phyloP scores from a whole-genome alignment of 192 early-diverging fungal species.

The Linnemannia hyalina region DNA sequence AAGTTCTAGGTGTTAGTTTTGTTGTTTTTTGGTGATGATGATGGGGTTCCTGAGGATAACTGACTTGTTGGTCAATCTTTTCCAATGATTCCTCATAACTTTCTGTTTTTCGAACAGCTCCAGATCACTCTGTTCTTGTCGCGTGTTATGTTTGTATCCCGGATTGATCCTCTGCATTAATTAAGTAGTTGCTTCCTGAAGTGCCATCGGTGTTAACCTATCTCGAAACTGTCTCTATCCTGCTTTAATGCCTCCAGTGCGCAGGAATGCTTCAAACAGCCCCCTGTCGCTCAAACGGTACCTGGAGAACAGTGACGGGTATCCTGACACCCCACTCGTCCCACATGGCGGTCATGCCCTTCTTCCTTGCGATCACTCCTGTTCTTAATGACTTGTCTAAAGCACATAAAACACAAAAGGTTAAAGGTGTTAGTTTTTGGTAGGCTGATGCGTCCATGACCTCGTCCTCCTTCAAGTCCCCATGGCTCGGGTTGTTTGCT shows the following conservation, averaged over 20 bases:
- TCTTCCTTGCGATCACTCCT: conserved; percentile 90
- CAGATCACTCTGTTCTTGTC: background rate
- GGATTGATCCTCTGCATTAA: background rate
- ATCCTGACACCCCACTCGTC: conserved; percentile 93
- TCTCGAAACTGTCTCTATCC: background rate
- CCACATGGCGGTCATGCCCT: conserved; percentile 97
- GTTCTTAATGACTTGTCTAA: conserved; percentile 70
- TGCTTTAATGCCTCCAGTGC: background rate
- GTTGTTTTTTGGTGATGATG: background rate
- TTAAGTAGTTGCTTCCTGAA: background rate
- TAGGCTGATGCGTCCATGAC: background rate
- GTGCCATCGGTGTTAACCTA: no score
- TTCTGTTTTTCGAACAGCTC: background rate
- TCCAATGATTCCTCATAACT: background rate
- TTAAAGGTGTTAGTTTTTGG: background rate
- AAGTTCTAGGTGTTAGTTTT: background rate
- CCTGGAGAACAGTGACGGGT: conserved; percentile 91
- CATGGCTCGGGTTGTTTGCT: background rate
- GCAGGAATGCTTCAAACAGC: background rate
- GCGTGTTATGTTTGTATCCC: no score
- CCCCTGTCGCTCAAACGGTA: conserved; percentile 35
- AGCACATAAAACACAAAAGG: background rate
- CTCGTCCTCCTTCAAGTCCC: background rate
- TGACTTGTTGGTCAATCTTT: background rate
- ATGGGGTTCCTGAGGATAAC: background rate